Base-by-base conservation (phyloP, 208 protist genomes). In the Wallacemonas sp. region DNA sequence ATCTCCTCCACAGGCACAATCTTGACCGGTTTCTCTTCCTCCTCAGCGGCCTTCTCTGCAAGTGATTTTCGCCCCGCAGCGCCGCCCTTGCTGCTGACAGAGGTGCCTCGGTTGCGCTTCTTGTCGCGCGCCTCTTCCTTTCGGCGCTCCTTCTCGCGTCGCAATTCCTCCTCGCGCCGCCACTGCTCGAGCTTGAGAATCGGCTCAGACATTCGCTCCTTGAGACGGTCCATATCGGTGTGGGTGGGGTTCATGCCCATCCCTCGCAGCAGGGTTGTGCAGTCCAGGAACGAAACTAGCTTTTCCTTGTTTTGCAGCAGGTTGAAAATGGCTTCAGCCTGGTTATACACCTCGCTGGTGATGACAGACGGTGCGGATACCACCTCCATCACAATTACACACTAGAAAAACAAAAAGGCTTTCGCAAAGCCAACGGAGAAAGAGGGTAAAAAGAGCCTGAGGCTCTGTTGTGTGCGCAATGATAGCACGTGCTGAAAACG, bases 241-340 rank as follows among this genome's bases (percentile, higher is more conserved):
- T 71, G 80, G 0, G 86, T 91, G 0, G 91, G 91, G 61, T 96
- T 96, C 91, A 96, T 96, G 2, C 91, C 91, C 87, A 96, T 94
- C 3, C 82, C 87, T 3, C 91, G 82, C 55, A 96, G 77, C n/a
- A 96, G 66, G 19, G 88, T 96, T 54, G 82, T 84, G 76, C 91
- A 96, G 67, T 96, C 91, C 21, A 96, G 76, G 47, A 93, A 93
- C 17, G 91, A 96, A 8, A 96, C 70, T 9, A 94, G 77, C 72
- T 93, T 94, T 21, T 96, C 87, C 51, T 94, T 94, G 69, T 86
- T 94, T 47, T 96, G 82, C 12, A 96, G 71, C 66, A 90, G 74
- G 41, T 66, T 78, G 62, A 96, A 96, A 22, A 89, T 80, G 2
- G 67, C 58, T 59, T 93, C 86, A 0, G 91, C 91, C 44, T 86